Conservation (phyloP, 106 monocot genomes). For the Apostasia ramifera region DNA sequence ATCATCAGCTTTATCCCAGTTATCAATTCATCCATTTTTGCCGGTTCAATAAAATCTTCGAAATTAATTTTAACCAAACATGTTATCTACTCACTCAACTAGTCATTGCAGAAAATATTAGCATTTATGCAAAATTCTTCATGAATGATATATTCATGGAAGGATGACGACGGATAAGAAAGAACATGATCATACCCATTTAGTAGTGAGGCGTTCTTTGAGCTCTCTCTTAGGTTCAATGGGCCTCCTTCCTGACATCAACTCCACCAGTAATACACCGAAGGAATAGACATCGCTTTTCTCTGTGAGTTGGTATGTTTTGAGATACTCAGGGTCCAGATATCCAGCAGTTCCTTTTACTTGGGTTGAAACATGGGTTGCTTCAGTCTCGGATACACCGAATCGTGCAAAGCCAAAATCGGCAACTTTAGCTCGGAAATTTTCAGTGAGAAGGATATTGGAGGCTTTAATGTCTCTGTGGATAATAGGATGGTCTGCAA, state of each 20-base stretch:
- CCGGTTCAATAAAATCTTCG: no score
- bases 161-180: background rate
- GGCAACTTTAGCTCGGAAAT: conserved; percentile 56
- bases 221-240: conserved; percentile 45
- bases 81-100: background rate
- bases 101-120: no score
- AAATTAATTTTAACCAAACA: no score
- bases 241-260: conserved; percentile 48
- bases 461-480: conserved; percentile 81
- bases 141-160: no score
- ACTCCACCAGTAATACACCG: conserved; percentile 53
- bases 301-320: conserved; percentile 56
- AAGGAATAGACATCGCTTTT: conserved; percentile 72
- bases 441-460: conserved; percentile 58
- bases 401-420: conserved; percentile 68
- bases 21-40: no score
- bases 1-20: no score
- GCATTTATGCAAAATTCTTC: no score
- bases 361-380: conserved; percentile 57
- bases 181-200: conserved; percentile 32
- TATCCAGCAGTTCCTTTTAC: conserved; percentile 74
- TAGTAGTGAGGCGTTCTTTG: conserved; percentile 39
- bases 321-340: conserved; percentile 63
- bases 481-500: conserved; percentile 64
- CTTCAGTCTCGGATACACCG: conserved; percentile 20